A percentile compares a stretch with the other conserved stretches of the same genome.
These are phyloP conservation scores for Ensete ventricosum DNA, from an alignment of 176 grass and related monocot genomes.

Conservation along the genomic window DNA sequence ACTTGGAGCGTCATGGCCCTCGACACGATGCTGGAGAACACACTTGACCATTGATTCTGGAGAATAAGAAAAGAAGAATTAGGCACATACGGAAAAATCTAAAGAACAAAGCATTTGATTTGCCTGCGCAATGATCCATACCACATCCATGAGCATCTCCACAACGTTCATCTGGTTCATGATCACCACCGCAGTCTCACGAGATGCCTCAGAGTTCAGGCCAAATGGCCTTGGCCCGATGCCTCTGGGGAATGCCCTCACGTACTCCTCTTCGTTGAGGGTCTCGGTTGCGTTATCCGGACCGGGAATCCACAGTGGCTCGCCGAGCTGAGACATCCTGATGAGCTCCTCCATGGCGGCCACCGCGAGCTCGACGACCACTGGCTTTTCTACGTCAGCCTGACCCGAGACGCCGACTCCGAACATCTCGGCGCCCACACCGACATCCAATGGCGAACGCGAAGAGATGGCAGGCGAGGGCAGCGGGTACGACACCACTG, in stretches of 20 bases:
- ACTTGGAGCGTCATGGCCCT: conserved; percentile 54
- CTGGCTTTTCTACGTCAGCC: conserved; percentile 53
- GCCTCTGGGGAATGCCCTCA: conserved; percentile 44
- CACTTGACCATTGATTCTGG: conserved; percentile 62
- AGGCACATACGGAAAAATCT: not conserved
- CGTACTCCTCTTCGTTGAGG: conserved; percentile 61
- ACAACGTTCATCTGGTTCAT: conserved; percentile 67
- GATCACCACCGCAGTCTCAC: conserved; percentile 51
- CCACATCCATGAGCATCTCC: conserved; percentile 80
- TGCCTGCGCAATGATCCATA: not conserved
- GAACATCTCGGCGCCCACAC: conserved; percentile 18
- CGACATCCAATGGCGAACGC: conserved; percentile 44
- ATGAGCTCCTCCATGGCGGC: conserved; percentile 94
- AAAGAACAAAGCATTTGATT: not conserved
- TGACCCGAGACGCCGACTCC: conserved; percentile 22
- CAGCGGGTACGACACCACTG: conserved; percentile 66
- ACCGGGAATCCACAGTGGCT: conserved; percentile 49
- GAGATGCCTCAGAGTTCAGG: conserved; percentile 53
- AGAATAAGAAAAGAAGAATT: conserved; percentile 3
- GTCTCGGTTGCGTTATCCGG: conserved; percentile 14
- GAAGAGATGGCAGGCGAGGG: conserved; percentile 47
- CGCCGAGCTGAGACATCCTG: conserved; percentile 63
- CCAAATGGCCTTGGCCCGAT: conserved; percentile 47
- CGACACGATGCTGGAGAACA: conserved; percentile 83
- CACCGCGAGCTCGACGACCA: conserved; percentile 86